A percentile compares a stretch with the other conserved stretches of the same genome.
Conservation (phyloP, 345 rosid genomes). For the Mallotus nudiflorus region DNA sequence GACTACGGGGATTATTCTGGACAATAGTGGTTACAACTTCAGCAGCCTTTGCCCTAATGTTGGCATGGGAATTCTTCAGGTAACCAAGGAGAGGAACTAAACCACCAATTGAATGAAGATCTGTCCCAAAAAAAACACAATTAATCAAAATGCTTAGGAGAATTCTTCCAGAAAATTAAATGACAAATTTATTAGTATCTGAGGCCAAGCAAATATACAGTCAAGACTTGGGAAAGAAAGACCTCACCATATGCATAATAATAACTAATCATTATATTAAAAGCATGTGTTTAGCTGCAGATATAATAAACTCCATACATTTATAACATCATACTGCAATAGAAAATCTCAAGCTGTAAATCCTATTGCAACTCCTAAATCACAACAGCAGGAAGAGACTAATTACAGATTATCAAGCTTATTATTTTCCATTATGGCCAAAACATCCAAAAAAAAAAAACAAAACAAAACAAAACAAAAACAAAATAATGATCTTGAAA, state of each 20-base stretch:
- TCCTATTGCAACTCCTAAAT: too few relatives aligned
- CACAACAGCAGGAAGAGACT: too few relatives aligned
- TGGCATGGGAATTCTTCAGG: conserved; percentile 68
- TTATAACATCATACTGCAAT: too few relatives aligned
- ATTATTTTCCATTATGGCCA: too few relatives aligned
- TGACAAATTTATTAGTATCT: not conserved
- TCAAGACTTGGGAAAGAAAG: not conserved
- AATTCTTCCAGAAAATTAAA: not conserved
- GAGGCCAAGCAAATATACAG: not conserved
- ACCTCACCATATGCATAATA: not conserved
- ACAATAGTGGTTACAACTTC: conserved; percentile 81
- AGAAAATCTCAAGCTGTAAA: too few relatives aligned
- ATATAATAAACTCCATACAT: too few relatives aligned
- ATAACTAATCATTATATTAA: not conserved
- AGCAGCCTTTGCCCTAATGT: conserved; percentile 86
- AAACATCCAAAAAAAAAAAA: too few relatives aligned
- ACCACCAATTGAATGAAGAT: conserved; percentile 91
- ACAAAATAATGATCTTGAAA: too few relatives aligned
- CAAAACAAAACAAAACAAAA: too few relatives aligned
- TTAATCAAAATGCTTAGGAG: not conserved
- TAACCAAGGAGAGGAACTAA: conserved; percentile 80
- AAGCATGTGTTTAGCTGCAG: not conserved
- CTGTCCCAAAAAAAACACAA: conserved; percentile 31
- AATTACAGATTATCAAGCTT: too few relatives aligned
- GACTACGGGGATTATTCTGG: conserved; percentile 89